Evolutionary conservation across 495 filamentous ascomycete species (phyloP), one percentile per base, ranked within the genome.

Genomic region (Aspergillus sparsus): DNA sequence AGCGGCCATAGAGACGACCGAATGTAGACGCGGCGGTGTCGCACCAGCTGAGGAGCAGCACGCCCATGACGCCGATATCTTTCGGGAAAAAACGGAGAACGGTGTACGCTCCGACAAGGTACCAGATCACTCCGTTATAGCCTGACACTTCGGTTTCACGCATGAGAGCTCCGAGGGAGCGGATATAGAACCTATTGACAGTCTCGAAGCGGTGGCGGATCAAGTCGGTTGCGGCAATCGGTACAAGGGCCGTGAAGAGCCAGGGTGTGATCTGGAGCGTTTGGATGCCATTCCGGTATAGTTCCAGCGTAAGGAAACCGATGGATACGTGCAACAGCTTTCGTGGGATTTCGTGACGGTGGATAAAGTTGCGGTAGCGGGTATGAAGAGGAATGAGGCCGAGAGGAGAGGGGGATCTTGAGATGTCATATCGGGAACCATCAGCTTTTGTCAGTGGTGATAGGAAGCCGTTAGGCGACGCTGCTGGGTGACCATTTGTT

Each of bases 81-180:
- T 97, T 98, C 31, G 92, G 92, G 71, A 92, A 93, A 73, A 91
- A 92, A 57, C 84, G 81, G 44, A 99, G 82, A 27, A 90, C 92
- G 15, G 85, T 82, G 80, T 91, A 97, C 18, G 92, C 87, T 12
- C 94, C 94, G 10, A 96, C 82, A 6, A 99, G 83, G 67, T 97
- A 99, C 82, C 89, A 97, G 56, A 99, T 93, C 54, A 97, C 93
- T 42, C 94, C 94, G 69, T 99, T 99, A 79, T 89, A 98, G 36
- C 90, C 90, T 13, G 83, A 77, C 55, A 92, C 96, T 74, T 99
- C 94, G 55, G 87, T 90, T 78, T 99, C 94, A 55, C 94, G 89
- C 94, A 99, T 99, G 58, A 98, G 79, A 12, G 92, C 90, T 36
- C 94, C 94, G 16, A 97, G 67, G 37, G 83, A 84, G 33, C 82